These are phyloP conservation scores for Neocatenulostroma microsporum DNA, from an alignment of 2,329 filamentous ascomycete genomes.

Conservation along the genomic window DNA sequence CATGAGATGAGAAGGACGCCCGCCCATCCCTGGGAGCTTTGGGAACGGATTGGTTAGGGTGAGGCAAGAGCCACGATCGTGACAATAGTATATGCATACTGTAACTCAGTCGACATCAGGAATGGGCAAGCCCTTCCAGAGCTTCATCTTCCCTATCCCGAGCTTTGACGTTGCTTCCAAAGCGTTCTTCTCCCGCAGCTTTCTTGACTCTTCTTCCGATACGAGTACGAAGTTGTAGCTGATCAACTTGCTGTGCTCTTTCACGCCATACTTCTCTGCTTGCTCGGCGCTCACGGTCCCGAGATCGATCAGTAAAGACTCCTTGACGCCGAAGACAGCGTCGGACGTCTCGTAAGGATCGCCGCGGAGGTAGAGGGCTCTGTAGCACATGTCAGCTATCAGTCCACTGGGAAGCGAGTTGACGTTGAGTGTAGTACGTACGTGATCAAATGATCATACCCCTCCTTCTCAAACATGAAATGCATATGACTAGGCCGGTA, in stretches of 20 bases:
- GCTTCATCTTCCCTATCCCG: slow-evolving; percentile 60
- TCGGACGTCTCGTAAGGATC: slow-evolving; percentile 78
- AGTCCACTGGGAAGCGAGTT: neutral
- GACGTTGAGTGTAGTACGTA: slow-evolving; percentile 39
- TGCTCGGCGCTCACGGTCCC: slow-evolving; percentile 45
- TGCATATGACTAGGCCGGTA: slow-evolving; percentile 74
- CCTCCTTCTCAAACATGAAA: slow-evolving; percentile 78
- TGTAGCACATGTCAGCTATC: slow-evolving; percentile 28
- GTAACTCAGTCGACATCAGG: slow-evolving; percentile 54
- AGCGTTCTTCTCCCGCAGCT: slow-evolving; percentile 59
- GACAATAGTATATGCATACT: too few relatives aligned
- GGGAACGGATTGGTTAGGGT: neutral
- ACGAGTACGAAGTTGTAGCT: slow-evolving; percentile 70
- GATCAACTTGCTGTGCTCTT: slow-evolving; percentile 50
- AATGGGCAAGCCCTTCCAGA: slow-evolving; percentile 68
- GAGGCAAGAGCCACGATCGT: neutral
- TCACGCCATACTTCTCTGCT: slow-evolving; percentile 54
- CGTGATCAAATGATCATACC: slow-evolving; percentile 77
- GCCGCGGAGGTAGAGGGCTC: slow-evolving; percentile 66
- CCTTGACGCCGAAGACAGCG: slow-evolving; percentile 80
- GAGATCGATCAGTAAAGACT: slow-evolving; percentile 65
- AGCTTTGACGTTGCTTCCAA: slow-evolving; percentile 58
- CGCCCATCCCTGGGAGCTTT: too few relatives aligned
- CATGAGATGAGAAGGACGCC: too few relatives aligned
- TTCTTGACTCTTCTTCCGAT: slow-evolving; percentile 58